These are phyloP conservation scores for Caryopteris hybrid DNA, from an alignment of 305 asterid species.

Conservation along the genomic window DNA sequence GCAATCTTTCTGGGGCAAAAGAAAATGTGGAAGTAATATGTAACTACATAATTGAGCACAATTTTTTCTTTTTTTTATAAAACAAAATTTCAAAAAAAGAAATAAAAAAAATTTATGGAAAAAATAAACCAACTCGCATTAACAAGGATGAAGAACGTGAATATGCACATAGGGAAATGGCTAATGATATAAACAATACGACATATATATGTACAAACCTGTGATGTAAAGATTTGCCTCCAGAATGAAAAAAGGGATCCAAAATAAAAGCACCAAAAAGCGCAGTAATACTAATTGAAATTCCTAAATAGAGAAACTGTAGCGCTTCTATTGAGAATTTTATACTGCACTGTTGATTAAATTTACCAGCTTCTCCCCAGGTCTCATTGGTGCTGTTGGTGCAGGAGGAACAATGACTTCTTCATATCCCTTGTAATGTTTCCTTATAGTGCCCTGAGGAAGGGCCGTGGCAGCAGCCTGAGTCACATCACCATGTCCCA, in stretches of 20 bases:
- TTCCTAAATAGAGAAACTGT: constrained; percentile 10
- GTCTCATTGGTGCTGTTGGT: constrained; percentile 92
- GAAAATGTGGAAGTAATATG: neutral
- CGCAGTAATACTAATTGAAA: neutral
- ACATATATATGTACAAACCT: neutral
- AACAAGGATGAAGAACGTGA: constrained; percentile 6
- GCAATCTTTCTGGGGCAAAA: neutral
- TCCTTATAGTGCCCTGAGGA: constrained; percentile 84
- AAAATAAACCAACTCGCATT: neutral
- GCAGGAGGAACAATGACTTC: constrained; percentile 90
- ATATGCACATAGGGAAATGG: constrained; percentile 7
- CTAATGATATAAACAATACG: neutral
- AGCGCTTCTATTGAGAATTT: constrained; percentile 9
- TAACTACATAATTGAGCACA: too few species aligned
- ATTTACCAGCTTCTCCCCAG: constrained; percentile 90
- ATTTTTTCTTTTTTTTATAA: too few species aligned
- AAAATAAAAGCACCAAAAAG: neutral
- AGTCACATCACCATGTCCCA: constrained; percentile 80
- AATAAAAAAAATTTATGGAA: too few species aligned
- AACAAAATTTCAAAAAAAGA: too few species aligned
- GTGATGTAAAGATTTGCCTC: neutral
- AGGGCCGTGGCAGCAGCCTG: constrained; percentile 70
- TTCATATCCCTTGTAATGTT: constrained; percentile 83
- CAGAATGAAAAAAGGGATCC: neutral
- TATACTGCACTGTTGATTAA: constrained; percentile 12